Evolutionary conservation across 106 monocot species (phyloP).

Genomic region (Alisma plantagoaquatica): DNA sequence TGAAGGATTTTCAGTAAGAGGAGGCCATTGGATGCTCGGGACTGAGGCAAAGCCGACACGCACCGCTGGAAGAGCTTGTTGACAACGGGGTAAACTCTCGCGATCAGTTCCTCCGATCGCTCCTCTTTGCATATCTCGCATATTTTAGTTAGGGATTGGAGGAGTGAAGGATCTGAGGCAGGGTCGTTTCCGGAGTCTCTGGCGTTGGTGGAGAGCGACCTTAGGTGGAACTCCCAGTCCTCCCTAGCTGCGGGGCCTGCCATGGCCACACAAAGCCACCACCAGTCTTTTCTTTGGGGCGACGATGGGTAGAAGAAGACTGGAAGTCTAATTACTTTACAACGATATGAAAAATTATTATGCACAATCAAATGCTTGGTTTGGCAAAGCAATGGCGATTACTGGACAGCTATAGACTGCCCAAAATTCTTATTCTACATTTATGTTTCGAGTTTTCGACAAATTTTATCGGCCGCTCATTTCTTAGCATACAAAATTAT

Average conservation of each 20-base stretch:
- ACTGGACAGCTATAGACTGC: too few species aligned
- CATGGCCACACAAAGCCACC: background rate
- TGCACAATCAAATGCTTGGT: too few species aligned
- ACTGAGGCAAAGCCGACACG: constrained; percentile 37
- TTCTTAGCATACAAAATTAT: too few species aligned
- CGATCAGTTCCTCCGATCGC: constrained; percentile 64
- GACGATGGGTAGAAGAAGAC: too few species aligned
- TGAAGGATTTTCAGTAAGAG: constrained; percentile 83
- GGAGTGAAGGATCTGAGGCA: constrained; percentile 69
- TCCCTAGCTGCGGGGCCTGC: constrained; percentile 15
- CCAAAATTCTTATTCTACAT: too few species aligned
- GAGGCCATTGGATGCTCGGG: constrained; percentile 51
- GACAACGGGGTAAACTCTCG: constrained; percentile 63
- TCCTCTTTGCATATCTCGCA: constrained; percentile 71
- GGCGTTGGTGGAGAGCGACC: constrained; percentile 67
- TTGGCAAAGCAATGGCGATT: too few species aligned
- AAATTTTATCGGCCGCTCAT: too few species aligned
- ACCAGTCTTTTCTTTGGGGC: background rate
- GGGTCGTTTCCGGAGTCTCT: constrained; percentile 70
- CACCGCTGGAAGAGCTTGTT: constrained; percentile 92
- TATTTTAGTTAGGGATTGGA: constrained; percentile 70
- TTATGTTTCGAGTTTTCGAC: too few species aligned
- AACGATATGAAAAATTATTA: too few species aligned
- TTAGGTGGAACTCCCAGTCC: constrained; percentile 70
- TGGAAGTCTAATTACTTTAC: too few species aligned